A percentile compares a stretch with the other conserved stretches of the same genome.
Conservation (phyloP, 805 yeast species). For the Saccharomyces kudriavzevii region DNA sequence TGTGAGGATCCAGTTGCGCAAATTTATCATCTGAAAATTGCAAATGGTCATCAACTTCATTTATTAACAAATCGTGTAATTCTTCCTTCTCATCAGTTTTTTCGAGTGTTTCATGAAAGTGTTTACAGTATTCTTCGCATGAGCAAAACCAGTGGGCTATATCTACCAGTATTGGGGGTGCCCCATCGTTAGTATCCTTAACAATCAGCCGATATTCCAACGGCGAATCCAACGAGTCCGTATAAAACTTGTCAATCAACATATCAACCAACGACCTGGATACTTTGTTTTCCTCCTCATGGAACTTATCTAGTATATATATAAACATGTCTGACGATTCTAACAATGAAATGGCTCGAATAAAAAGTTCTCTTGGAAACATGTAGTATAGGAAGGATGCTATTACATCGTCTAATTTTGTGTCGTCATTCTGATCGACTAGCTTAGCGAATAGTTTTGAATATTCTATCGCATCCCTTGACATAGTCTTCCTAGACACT, state of each 20-base stretch:
- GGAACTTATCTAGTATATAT: conserved; percentile 16
- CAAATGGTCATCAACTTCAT: conserved; percentile 14
- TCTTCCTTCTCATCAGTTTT: background rate
- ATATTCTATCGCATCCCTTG: conserved; percentile 2
- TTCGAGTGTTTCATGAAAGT: conserved; percentile 10
- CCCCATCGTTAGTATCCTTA: conserved; percentile 10
- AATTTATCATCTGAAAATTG: conserved; percentile 23
- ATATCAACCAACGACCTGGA: background rate
- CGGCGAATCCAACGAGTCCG: conserved; percentile 6
- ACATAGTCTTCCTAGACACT: background rate
- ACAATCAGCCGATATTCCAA: conserved; percentile 19
- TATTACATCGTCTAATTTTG: conserved; percentile 23
- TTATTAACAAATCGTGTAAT: conserved; percentile 5
- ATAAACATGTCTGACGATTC: conserved; percentile 30
- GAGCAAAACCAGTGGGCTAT: conserved; percentile 29
- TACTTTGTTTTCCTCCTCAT: background rate
- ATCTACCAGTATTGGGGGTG: conserved; percentile 25
- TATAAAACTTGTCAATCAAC: conserved; percentile 7
- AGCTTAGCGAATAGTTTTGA: conserved; percentile 5
- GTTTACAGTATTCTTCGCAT: conserved; percentile 25
- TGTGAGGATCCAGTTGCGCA: conserved; percentile 22
- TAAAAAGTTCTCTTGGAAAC: conserved; percentile 28
- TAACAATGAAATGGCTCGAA: conserved; percentile 28
- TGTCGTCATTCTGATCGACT: conserved; percentile 6
- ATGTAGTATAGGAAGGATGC: conserved; percentile 27